Conservation (phyloP, 495 filamentous ascomycete species). For the Geopyxis carbonaria region DNA sequence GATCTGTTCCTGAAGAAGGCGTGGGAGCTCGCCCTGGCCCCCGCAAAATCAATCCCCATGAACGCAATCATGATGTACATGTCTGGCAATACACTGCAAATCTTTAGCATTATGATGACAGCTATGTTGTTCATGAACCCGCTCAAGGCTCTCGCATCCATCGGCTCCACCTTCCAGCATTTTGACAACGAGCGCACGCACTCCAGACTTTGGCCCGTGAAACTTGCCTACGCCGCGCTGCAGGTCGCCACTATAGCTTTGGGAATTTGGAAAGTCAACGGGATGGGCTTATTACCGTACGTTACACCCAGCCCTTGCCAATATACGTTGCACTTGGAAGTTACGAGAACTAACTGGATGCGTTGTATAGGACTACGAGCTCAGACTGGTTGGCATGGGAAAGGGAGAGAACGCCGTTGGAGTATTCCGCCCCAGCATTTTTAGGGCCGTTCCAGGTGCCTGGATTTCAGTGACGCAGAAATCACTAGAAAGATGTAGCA, state of each 20-base stretch:
- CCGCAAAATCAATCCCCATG: slow-evolving; percentile 91
- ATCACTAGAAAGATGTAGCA: not conserved
- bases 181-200: slow-evolving; percentile 76
- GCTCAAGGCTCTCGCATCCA: slow-evolving; percentile 61
- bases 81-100: slow-evolving; percentile 95
- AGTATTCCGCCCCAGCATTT: slow-evolving; percentile 47
- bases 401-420: slow-evolving; percentile 54
- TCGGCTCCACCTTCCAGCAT: slow-evolving; percentile 63
- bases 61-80: slow-evolving; percentile 99
- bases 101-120: slow-evolving; percentile 99
- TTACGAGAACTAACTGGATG: slow-evolving; percentile 19
- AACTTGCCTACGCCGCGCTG: slow-evolving; percentile 71
- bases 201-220: slow-evolving; percentile 54
- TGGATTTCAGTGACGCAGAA: slow-evolving; percentile 14
- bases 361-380: slow-evolving; percentile 55
- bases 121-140: slow-evolving; percentile 97
- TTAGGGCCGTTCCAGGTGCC: too few species aligned
- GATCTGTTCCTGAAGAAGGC: slow-evolving; percentile 94
- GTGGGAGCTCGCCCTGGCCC: slow-evolving; percentile 91
- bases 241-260: slow-evolving; percentile 66
- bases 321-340: not conserved
- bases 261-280: slow-evolving; percentile 93
- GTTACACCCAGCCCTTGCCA: slow-evolving; percentile 24
- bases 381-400: slow-evolving; percentile 97
- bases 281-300: slow-evolving; percentile 87